phyloP scores from a whole-genome alignment of 2,329 filamentous ascomycete species.

The Alternaria triticimaculans region DNA sequence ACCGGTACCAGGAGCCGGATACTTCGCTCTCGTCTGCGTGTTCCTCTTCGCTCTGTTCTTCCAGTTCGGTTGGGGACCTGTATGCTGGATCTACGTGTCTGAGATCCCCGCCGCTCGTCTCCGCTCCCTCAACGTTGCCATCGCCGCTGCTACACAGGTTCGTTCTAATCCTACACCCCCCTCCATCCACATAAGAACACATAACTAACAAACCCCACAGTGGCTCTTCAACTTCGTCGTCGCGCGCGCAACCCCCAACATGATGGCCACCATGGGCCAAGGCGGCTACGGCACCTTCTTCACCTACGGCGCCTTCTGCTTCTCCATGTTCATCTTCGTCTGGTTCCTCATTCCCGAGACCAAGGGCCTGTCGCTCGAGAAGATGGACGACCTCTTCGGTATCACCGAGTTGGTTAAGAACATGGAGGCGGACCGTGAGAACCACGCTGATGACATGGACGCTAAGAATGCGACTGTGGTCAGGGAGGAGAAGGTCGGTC shows the following conservation, averaged over 20 bases:
- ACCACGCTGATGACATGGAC: conserved; percentile 33
- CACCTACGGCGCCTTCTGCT: conserved; percentile 71
- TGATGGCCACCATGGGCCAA: conserved; percentile 64
- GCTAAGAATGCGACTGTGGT: conserved; percentile 30
- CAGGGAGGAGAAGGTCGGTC: conserved; percentile 36
- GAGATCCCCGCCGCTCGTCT: conserved; percentile 68
- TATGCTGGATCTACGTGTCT: conserved; percentile 74
- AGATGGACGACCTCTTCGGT: conserved; percentile 72
- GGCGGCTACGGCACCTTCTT: conserved; percentile 68
- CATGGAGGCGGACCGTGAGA: conserved; percentile 42
- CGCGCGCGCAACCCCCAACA: conserved; percentile 70
- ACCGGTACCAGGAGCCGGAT: conserved; percentile 69
- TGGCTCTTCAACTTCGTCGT: conserved; percentile 80
- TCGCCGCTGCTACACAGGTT: conserved; percentile 61
- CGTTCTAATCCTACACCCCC: neutral
- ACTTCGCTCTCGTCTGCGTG: conserved; percentile 73
- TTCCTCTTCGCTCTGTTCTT: conserved; percentile 76
- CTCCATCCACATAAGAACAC: neutral
- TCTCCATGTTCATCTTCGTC: conserved; percentile 69
- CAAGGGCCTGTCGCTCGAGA: conserved; percentile 68
- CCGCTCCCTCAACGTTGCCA: conserved; percentile 70
- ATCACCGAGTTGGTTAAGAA: conserved; percentile 58
- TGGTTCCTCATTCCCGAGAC: conserved; percentile 76
- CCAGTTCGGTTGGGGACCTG: conserved; percentile 67
- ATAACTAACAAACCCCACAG: conserved; percentile 59